These are phyloP conservation scores for Botrytis fabae DNA, from an alignment of 2,329 filamentous ascomycete genomes.

Conservation along the genomic window DNA sequence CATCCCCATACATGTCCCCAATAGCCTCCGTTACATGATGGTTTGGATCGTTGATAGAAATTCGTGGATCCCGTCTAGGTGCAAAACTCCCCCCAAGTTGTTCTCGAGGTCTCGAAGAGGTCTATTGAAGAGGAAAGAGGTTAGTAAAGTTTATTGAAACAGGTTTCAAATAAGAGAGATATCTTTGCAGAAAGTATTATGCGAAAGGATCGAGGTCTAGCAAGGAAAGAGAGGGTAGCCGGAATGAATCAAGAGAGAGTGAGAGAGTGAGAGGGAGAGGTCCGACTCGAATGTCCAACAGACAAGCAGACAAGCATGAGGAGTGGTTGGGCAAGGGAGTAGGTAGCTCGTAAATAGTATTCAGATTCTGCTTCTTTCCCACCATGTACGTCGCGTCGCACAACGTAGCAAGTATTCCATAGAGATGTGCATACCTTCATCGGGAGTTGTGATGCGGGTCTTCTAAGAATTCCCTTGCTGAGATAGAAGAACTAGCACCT, in stretches of 20 bases:
- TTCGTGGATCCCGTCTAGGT: slow-evolving; percentile 39
- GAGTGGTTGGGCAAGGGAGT: slow-evolving; percentile 3
- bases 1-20: slow-evolving; percentile 69
- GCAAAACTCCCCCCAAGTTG: slow-evolving; percentile 41
- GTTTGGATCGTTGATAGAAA: slow-evolving; percentile 63
- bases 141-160: slow-evolving; percentile 30
- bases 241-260: slow-evolving; percentile 11
- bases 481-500: slow-evolving; percentile 36
- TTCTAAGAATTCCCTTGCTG: slow-evolving; percentile 38
- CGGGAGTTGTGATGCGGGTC: slow-evolving; percentile 28
- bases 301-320: slow-evolving; percentile 6
- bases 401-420: background rate
- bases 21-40: slow-evolving; percentile 78
- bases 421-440: slow-evolving; percentile 39
- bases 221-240: background rate
- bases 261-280: background rate
- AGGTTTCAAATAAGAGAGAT: background rate
- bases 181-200: background rate
- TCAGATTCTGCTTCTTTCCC: slow-evolving; percentile 8
- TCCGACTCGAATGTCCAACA: background rate
- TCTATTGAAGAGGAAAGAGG: slow-evolving; percentile 34
- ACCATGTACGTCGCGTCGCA: slow-evolving; percentile 9
- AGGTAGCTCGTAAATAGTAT: background rate
- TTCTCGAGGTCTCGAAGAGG: slow-evolving; percentile 42
- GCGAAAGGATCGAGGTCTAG: background rate